Base-by-base conservation (phyloP, 2,329 filamentous ascomycete species). In the Verticillium zaregamsianum region DNA sequence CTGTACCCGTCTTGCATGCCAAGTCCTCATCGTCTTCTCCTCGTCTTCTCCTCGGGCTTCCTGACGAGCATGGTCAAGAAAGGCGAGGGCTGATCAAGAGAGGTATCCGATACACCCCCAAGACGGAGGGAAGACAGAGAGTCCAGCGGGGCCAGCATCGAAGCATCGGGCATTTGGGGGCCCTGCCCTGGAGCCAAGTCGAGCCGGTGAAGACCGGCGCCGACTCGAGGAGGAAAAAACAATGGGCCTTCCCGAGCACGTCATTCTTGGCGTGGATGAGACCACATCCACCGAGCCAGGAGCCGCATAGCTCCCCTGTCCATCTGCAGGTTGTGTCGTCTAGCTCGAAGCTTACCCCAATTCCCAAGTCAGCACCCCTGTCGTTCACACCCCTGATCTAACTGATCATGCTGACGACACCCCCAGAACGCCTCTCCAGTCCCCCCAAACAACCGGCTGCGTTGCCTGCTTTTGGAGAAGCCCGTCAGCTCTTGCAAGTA, bases 261-360 rank as follows among this genome's bases (percentile, higher is more conserved):
- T 58, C 57, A 58, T 58, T 33, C 57, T 49, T 58, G 57, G 57
- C 57, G 57, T 32, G 37, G 23, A 58, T 58, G 57, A 58, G 37
- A 58, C 57, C 40, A 58, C 37, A 28, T 32, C 37, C 25, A 45
- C 57, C 25, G 33, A 37, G 55, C 55, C 55, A 52, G 45, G 45
- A 52, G 45, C 45, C 45, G 45, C 45, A 52, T 52, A 52, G 45
- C 45, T 52, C 45, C 45, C 45, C 45, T 52, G 45, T 52, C 20
- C 45, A 23, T 52, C n/a, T 52, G 45, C 45, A 52, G 45, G 45
- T 25, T 52, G 3, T 25, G n/a, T 14, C 45, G 45, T 20, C 20
- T 23, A 52, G 28, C n/a, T 25, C 5, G 45, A 52, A 52, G 45
- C 45, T 52, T 52, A 52, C 45, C 45, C 45, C 45, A 52, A 52